These are phyloP conservation scores for Vanrija pseudolonga DNA, from an alignment of 1,284 basidiomycete species.

Conservation along the genomic window DNA sequence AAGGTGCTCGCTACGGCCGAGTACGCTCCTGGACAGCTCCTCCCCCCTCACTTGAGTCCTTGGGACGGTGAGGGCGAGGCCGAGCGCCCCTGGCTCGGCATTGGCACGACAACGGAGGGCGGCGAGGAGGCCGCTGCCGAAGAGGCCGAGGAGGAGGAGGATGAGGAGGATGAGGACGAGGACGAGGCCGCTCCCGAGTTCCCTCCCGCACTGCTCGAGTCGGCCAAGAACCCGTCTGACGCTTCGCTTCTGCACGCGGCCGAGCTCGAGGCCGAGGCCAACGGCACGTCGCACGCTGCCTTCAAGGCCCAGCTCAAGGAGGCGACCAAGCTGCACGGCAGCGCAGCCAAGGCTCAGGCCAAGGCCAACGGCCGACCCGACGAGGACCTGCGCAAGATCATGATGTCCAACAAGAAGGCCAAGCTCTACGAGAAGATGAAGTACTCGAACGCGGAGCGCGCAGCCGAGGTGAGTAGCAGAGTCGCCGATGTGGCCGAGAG, in stretches of 20 bases:
- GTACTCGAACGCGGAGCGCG: slow-evolving; percentile 74
- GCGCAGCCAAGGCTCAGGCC: slow-evolving; percentile 17
- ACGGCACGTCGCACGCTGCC: slow-evolving; percentile 74
- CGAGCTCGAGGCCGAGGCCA: slow-evolving; percentile 88
- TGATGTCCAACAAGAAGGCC: slow-evolving; percentile 95
- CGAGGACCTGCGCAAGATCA: slow-evolving; percentile 93
- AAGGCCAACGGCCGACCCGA: slow-evolving; percentile 53
- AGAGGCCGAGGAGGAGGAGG: slow-evolving; percentile 40
- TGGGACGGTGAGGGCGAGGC: slow-evolving; percentile 74
- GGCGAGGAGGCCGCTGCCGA: slow-evolving; percentile 42
- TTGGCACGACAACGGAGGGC: slow-evolving; percentile 48
- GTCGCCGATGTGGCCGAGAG: background rate
- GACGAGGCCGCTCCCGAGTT: slow-evolving; percentile 45
- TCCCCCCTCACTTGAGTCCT: slow-evolving; percentile 94
- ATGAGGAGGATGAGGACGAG: slow-evolving; percentile 42
- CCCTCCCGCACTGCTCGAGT: slow-evolving; percentile 56
- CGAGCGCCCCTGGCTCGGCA: slow-evolving; percentile 56
- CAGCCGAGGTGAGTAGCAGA: slow-evolving; percentile 65
- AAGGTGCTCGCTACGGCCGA: slow-evolving; percentile 79
- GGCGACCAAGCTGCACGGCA: slow-evolving; percentile 56
- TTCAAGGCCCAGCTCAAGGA: slow-evolving; percentile 79
- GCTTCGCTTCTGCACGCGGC: slow-evolving; percentile 74
- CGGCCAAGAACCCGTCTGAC: slow-evolving; percentile 60
- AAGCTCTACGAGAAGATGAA: slow-evolving; percentile 97
- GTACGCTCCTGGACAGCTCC: slow-evolving; percentile 78